Evolutionary conservation across 495 filamentous ascomycete species (phyloP).

Genomic region (Articulospora tetracladia): DNA sequence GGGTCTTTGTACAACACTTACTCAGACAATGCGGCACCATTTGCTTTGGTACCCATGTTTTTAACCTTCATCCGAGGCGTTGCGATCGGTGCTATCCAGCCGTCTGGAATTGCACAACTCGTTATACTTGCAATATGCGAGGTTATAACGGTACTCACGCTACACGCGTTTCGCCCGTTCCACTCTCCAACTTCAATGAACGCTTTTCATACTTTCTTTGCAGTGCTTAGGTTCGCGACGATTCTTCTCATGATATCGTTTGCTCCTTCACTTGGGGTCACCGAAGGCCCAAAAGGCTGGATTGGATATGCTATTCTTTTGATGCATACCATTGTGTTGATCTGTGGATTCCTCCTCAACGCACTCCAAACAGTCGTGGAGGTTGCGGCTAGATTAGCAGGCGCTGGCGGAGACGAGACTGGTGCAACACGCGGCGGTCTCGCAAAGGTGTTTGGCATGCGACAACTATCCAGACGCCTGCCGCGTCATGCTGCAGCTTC

Average conservation of each 20-base stretch:
- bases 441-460: slow-evolving; percentile 86
- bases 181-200: slow-evolving; percentile 97
- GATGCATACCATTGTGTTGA: slow-evolving; percentile 78
- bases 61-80: slow-evolving; percentile 82
- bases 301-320: slow-evolving; percentile 90
- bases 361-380: slow-evolving; percentile 87
- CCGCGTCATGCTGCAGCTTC: slow-evolving; percentile 54
- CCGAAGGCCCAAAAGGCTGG: slow-evolving; percentile 80
- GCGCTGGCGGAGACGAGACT: slow-evolving; percentile 71
- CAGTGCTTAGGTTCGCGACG: slow-evolving; percentile 69
- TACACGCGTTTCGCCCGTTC: slow-evolving; percentile 88
- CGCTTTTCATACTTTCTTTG: slow-evolving; percentile 82
- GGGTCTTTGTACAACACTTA: slow-evolving; percentile 98
- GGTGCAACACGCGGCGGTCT: slow-evolving; percentile 82
- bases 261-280: slow-evolving; percentile 73
- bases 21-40: slow-evolving; percentile 79
- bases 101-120: slow-evolving; percentile 87
- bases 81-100: slow-evolving; percentile 88
- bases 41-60: slow-evolving; percentile 80
- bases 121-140: slow-evolving; percentile 92
- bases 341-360: slow-evolving; percentile 93
- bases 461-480: slow-evolving; percentile 78
- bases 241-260: slow-evolving; percentile 86
- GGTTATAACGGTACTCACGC: slow-evolving; percentile 80
- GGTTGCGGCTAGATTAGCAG: slow-evolving; percentile 72